These are phyloP conservation scores for Hypoxylon trugodes DNA, from an alignment of 495 filamentous ascomycete genomes.

Conservation along the genomic window DNA sequence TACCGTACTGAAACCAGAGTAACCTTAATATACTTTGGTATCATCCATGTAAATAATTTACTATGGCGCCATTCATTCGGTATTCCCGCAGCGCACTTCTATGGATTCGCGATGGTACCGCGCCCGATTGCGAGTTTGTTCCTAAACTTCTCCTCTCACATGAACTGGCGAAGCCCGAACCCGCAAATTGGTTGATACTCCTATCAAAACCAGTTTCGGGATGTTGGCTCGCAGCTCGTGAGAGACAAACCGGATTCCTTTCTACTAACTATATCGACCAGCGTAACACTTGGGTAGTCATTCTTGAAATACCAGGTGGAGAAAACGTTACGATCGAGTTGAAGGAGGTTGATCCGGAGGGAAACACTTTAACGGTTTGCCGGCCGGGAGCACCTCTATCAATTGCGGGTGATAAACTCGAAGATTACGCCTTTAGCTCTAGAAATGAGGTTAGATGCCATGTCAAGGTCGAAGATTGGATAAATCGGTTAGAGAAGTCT, in stretches of 20 bases:
- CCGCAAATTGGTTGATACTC: constrained; percentile 1
- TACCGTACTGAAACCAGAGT: no score
- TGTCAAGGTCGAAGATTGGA: constrained; percentile 6
- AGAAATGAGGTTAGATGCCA: neutral
- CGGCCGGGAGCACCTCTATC: neutral
- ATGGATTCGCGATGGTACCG: neutral
- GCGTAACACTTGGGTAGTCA: constrained; percentile 12
- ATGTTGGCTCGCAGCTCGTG: constrained; percentile 21
- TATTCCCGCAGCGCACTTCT: constrained; percentile 8
- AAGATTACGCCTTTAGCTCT: constrained; percentile 19
- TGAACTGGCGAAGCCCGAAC: neutral
- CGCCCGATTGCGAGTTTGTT: neutral
- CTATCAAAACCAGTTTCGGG: neutral
- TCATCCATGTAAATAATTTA: neutral
- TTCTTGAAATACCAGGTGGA: neutral
- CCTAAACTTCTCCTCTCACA: constrained; percentile 11
- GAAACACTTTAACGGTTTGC: constrained; percentile 16
- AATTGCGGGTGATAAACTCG: neutral
- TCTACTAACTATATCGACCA: neutral
- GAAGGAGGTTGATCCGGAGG: neutral
- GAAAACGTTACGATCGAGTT: constrained; percentile 13
- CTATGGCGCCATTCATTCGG: neutral
- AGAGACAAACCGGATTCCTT: neutral
- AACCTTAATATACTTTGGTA: neutral
- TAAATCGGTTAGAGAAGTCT: constrained; percentile 6